Conservation (phyloP, 768 basidiomycete species). For the Lentinula boryana region DNA sequence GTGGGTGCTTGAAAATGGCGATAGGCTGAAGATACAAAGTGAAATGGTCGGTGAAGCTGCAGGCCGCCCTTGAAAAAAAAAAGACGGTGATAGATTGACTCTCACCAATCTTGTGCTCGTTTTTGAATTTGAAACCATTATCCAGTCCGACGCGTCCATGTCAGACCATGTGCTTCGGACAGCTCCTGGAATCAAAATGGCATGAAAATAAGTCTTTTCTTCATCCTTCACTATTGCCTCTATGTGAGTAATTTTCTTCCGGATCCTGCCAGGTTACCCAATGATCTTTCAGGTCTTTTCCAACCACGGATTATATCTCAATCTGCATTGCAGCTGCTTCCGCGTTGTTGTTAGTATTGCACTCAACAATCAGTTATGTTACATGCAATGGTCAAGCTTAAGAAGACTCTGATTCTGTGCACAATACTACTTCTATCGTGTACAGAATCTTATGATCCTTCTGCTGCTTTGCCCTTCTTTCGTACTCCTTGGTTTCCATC, state of each 20-base stretch:
- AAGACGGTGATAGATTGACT: no score
- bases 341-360: neutral
- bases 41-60: no score
- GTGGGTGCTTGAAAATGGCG: no score
- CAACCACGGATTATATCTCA: neutral
- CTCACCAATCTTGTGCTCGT: no score
- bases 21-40: no score
- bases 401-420: neutral
- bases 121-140: no score
- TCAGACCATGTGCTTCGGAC: neutral
- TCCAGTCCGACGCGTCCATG: no score
- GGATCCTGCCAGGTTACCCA: no score
- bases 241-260: neutral
- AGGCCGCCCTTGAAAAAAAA: no score
- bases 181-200: neutral
- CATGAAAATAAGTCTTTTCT: neutral
- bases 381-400: neutral
- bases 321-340: neutral
- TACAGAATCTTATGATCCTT: neutral
- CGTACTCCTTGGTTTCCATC: neutral
- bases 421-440: neutral
- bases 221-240: neutral
- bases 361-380: neutral
- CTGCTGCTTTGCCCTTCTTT: neutral
- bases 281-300: neutral